phyloP scores from a whole-genome alignment of 1,139 yeast genomes.

The Candida sp. region DNA sequence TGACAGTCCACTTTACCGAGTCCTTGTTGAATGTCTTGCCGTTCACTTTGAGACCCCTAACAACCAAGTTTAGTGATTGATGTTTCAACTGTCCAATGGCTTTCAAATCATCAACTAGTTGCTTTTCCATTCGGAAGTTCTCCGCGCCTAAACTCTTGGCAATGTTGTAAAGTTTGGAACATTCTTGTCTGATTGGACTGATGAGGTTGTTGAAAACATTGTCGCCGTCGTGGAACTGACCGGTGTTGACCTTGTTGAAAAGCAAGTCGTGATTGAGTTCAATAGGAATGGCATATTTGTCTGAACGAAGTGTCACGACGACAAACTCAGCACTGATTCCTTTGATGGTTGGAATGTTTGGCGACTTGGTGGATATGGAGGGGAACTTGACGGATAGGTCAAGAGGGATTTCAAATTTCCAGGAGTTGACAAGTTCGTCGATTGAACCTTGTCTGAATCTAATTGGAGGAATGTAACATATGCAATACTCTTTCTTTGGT shows the following conservation, averaged over 20 bases:
- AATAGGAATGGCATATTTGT: conserved; percentile 36
- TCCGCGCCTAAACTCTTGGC: conserved; percentile 25
- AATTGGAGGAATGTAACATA: conserved; percentile 39
- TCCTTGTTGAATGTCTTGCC: conserved; percentile 7
- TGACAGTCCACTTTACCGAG: conserved; percentile 8
- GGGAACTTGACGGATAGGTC: conserved; percentile 17
- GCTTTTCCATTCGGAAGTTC: conserved; percentile 31
- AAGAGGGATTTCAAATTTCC: conserved; percentile 37
- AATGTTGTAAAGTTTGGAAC: conserved; percentile 23
- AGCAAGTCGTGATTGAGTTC: conserved; percentile 47
- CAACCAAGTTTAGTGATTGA: conserved; percentile 28
- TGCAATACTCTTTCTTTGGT: conserved; percentile 28
- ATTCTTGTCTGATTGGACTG: conserved; percentile 23
- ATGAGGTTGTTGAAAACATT: conserved; percentile 26
- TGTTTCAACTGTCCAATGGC: conserved; percentile 30
- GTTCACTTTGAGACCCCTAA: conserved; percentile 18
- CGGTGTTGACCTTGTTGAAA: conserved; percentile 22
- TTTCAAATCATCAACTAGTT: conserved; percentile 33
- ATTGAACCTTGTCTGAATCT: conserved; percentile 19
- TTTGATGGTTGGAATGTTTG: conserved; percentile 32
- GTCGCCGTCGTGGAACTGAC: conserved; percentile 24
- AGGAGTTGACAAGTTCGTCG: conserved; percentile 18
- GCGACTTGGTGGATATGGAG: conserved; percentile 3
- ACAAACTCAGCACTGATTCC: conserved; percentile 32
- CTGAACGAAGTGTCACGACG: conserved; percentile 36